Evolutionary conservation across 441 rosid genomes (phyloP).

Genomic region (Aquilaria agallochum): DNA sequence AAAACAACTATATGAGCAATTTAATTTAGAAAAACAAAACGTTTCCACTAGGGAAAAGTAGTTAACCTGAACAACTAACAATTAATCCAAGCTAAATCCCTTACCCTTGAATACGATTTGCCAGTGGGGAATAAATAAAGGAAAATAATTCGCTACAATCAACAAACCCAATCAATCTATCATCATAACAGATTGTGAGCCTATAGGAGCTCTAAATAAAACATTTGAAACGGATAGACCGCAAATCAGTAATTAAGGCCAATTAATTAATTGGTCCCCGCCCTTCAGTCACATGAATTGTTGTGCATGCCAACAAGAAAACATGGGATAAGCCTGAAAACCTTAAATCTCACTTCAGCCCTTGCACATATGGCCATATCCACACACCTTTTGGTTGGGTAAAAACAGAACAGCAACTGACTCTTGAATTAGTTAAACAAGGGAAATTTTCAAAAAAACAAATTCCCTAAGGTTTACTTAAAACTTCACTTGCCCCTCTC

Average conservation of each 20-base stretch:
- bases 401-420: not conserved
- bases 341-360: slow-evolving; percentile 10
- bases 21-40: too few species aligned
- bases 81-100: too few species aligned
- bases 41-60: too few species aligned
- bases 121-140: too few species aligned
- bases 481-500: too few species aligned
- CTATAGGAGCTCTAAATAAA: not conserved
- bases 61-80: too few species aligned
- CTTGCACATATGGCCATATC: slow-evolving; percentile 8
- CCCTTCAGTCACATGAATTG: not conserved
- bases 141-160: not conserved
- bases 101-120: too few species aligned
- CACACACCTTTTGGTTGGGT: not conserved
- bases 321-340: slow-evolving; percentile 1
- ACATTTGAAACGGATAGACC: not conserved
- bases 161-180: not conserved
- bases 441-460: slow-evolving; percentile 8
- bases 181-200: not conserved
- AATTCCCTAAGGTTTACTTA: not conserved
- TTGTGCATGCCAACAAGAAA: not conserved
- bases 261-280: not conserved
- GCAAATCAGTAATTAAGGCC: not conserved
- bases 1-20: too few species aligned
- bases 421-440: too few species aligned